These are phyloP conservation scores for Aspergillus costaricaensis DNA, from an alignment of 2,329 filamentous ascomycete species.

Conservation along the genomic window DNA sequence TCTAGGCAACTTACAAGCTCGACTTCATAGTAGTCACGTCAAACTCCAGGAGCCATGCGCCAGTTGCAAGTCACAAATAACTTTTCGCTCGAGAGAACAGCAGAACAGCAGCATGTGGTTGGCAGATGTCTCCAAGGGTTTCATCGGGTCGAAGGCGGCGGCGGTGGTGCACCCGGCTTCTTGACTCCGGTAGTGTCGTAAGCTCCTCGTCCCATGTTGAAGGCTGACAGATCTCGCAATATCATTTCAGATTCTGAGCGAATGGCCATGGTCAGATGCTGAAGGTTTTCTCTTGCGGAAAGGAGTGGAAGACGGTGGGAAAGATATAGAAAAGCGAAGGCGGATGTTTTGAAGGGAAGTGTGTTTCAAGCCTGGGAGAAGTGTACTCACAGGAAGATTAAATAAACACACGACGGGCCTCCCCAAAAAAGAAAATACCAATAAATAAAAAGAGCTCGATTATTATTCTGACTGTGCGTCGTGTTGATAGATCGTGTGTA, in stretches of 20 bases:
- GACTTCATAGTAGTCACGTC: constrained; percentile 31
- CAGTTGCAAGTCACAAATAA: constrained; percentile 27
- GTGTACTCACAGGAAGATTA: constrained; percentile 21
- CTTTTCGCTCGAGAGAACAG: constrained; percentile 23
- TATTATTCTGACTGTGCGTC: constrained; percentile 20
- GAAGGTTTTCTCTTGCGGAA: not conserved
- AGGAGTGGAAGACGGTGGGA: constrained; percentile 6
- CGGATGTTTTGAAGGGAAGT: constrained; percentile 1
- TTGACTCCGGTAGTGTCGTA: constrained; percentile 56
- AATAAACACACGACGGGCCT: constrained; percentile 13
- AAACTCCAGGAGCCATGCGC: constrained; percentile 29
- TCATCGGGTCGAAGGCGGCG: constrained; percentile 37
- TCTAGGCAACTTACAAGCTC: constrained; percentile 28
- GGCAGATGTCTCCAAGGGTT: constrained; percentile 23
- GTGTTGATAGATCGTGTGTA: constrained; percentile 19
- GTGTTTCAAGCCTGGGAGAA: constrained; percentile 6
- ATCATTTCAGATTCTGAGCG: constrained; percentile 43
- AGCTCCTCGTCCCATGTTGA: constrained; percentile 54
- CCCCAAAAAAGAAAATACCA: constrained; percentile 12
- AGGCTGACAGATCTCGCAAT: constrained; percentile 42
- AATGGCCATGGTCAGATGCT: constrained; percentile 34
- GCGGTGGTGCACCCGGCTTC: constrained; percentile 49
- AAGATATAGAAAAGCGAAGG: not conserved
- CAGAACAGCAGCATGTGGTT: constrained; percentile 23
- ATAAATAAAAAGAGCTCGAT: constrained; percentile 16